Evolutionary conservation across 495 filamentous ascomycete species (phyloP).

Genomic region (Hypoxylon intermedium): DNA sequence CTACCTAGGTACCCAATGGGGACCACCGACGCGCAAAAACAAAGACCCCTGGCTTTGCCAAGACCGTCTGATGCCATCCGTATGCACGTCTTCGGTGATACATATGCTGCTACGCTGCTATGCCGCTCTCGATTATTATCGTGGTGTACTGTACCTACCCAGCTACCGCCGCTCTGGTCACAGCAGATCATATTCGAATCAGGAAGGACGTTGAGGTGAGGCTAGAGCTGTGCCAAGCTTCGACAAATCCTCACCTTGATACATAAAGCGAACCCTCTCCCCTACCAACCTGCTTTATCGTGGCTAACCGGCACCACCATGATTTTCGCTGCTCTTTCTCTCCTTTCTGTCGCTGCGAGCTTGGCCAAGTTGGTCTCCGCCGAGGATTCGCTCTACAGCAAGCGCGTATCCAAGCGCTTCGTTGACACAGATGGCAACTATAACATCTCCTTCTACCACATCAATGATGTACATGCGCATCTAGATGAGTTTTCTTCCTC

Average conservation of each 20-base stretch:
- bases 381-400: slow-evolving; percentile 52
- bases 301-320: slow-evolving; percentile 9
- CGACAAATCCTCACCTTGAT: neutral
- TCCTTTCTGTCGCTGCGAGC: slow-evolving; percentile 22
- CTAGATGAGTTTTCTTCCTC: slow-evolving; percentile 63
- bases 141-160: no score
- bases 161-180: slow-evolving; percentile 7
- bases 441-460: slow-evolving; percentile 67
- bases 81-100: slow-evolving; percentile 12
- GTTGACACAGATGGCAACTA: slow-evolving; percentile 59
- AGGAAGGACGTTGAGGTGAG: slow-evolving; percentile 14
- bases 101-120: no score
- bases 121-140: no score
- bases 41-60: slow-evolving; percentile 17
- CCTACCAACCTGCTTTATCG: neutral
- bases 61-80: slow-evolving; percentile 18
- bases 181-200: slow-evolving; percentile 2
- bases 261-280: neutral
- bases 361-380: slow-evolving; percentile 17
- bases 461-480: slow-evolving; percentile 69
- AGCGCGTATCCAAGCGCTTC: slow-evolving; percentile 54
- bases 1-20: neutral
- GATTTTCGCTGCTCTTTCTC: slow-evolving; percentile 20
- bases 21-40: slow-evolving; percentile 1
- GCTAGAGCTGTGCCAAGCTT: slow-evolving; percentile 12